Percentiles rank a stretch among this genome's conserved stretches.
phyloP scores from a whole-genome alignment of 1,139 yeast species.

The Pichia sp. region DNA sequence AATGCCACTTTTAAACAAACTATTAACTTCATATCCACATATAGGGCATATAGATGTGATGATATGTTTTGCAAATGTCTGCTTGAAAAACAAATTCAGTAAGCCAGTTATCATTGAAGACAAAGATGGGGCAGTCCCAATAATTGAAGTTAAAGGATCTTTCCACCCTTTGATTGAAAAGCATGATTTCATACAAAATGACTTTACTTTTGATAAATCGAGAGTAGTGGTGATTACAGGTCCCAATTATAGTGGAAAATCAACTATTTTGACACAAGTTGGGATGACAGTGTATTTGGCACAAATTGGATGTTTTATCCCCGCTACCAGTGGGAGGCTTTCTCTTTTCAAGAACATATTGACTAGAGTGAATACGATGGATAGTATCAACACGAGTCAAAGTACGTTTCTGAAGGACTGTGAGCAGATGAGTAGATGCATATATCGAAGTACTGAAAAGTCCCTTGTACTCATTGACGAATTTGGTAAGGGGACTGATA shows the following conservation, averaged over 20 bases:
- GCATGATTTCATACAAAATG: constrained; percentile 27
- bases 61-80: constrained; percentile 36
- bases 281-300: constrained; percentile 43
- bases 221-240: constrained; percentile 43
- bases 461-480: constrained; percentile 46
- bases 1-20: constrained; percentile 12
- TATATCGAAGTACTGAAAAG: constrained; percentile 28
- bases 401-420: constrained; percentile 46
- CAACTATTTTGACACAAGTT: constrained; percentile 41
- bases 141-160: constrained; percentile 25
- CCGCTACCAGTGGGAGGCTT: constrained; percentile 40
- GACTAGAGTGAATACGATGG: constrained; percentile 34
- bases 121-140: constrained; percentile 1
- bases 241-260: constrained; percentile 50
- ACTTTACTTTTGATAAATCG: constrained; percentile 32
- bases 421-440: constrained; percentile 37
- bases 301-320: constrained; percentile 48
- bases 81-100: constrained; percentile 32
- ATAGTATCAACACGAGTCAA: constrained; percentile 38
- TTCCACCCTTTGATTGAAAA: constrained; percentile 41
- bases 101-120: constrained; percentile 37
- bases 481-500: constrained; percentile 49
- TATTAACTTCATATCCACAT: constrained; percentile 24
- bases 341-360: constrained; percentile 41
- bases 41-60: constrained; percentile 39